These are phyloP conservation scores for Globisporangium iwayamae DNA, from an alignment of 352 stramenopile species.

Conservation along the genomic window DNA sequence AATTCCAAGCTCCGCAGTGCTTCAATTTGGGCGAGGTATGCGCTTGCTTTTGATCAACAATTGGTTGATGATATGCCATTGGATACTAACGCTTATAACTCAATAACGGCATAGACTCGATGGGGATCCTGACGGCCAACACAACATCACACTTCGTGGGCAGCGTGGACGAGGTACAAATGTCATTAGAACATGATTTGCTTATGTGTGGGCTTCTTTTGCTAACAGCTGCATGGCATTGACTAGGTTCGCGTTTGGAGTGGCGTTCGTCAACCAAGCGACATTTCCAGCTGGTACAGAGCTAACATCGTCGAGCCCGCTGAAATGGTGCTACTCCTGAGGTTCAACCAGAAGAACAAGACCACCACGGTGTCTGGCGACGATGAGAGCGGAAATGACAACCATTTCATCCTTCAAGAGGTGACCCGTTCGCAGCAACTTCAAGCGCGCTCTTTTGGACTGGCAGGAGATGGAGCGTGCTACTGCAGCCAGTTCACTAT, in stretches of 20 bases:
- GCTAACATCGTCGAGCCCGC: constrained; percentile 19
- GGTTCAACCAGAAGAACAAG: constrained; percentile 24
- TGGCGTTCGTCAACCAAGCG: constrained; percentile 14
- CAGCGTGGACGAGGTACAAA: constrained; percentile 42
- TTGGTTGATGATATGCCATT: not conserved
- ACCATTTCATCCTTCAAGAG: constrained; percentile 38
- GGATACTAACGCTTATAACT: not conserved
- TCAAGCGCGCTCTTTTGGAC: constrained; percentile 24
- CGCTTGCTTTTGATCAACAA: not conserved
- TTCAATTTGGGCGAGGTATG: constrained; percentile 50
- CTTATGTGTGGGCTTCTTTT: too few species aligned
- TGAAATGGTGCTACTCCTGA: constrained; percentile 26
- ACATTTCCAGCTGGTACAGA: constrained; percentile 19
- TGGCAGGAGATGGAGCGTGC: constrained; percentile 28
- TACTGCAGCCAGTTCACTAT: constrained; percentile 31
- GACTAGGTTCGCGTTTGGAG: constrained; percentile 35
- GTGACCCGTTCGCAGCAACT: constrained; percentile 3
- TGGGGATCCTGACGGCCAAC: constrained; percentile 14
- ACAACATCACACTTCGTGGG: constrained; percentile 24
- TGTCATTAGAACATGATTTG: not conserved
- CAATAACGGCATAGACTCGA: constrained; percentile 17
- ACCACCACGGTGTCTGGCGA: constrained; percentile 14
- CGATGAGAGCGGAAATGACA: constrained; percentile 28
- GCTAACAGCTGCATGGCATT: not conserved
- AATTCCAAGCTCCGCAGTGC: constrained; percentile 16